These are phyloP conservation scores for Rhizopus microsporus DNA, from an alignment of 371 early-diverging fungal genomes.

Conservation along the genomic window DNA sequence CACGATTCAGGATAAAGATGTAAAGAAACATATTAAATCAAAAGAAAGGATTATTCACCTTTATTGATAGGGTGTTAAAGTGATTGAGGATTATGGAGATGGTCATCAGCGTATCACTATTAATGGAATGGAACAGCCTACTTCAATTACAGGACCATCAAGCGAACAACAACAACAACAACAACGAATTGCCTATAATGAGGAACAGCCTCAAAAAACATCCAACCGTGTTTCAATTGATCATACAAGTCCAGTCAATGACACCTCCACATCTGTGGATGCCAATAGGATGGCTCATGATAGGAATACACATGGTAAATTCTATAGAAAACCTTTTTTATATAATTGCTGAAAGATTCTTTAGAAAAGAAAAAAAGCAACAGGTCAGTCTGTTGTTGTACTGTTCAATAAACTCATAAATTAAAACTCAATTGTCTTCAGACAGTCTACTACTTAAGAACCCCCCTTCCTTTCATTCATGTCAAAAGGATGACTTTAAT, in stretches of 20 bases:
- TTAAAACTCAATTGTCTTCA: too few relatives aligned
- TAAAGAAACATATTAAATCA: not conserved
- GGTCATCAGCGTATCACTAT: constrained; percentile 21
- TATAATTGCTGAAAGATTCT: too few relatives aligned
- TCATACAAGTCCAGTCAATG: not conserved
- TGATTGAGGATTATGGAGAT: constrained; percentile 25
- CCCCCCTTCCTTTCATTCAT: too few relatives aligned
- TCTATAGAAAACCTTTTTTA: too few relatives aligned
- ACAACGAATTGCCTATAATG: not conserved
- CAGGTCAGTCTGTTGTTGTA: too few relatives aligned
- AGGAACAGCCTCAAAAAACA: too few relatives aligned
- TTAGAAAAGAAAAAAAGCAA: too few relatives aligned
- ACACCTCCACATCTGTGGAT: not conserved
- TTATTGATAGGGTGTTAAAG: constrained; percentile 6
- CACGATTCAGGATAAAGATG: constrained; percentile 16
- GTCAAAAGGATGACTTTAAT: not conserved
- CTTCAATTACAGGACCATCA: not conserved
- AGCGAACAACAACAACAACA: not conserved
- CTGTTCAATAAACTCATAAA: too few relatives aligned
- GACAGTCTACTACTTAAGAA: too few relatives aligned
- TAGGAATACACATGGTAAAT: too few relatives aligned
- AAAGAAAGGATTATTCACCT: not conserved
- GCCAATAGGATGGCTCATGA: too few relatives aligned
- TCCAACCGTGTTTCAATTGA: not conserved
- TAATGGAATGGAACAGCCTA: constrained; percentile 13